Conservation (phyloP, 257 asterid genomes). For the Rauvolfia tetraphylla region DNA sequence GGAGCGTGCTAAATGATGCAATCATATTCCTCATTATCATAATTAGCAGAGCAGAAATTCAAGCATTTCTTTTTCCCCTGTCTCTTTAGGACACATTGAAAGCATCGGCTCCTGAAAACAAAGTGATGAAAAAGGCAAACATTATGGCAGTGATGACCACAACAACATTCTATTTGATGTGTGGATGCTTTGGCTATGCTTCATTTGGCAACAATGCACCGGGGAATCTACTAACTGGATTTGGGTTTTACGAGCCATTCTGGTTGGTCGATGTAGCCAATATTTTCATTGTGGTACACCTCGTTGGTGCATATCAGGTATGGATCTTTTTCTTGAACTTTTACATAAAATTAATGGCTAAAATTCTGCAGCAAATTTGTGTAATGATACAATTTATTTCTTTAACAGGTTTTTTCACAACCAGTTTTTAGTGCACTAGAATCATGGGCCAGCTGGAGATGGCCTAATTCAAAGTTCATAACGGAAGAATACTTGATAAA, state of each 20-base stretch:
- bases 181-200: conserved; percentile 67
- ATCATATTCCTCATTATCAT: background rate
- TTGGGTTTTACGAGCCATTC: conserved; percentile 63
- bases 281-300: conserved; percentile 51
- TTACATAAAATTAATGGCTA: background rate
- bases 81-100: conserved; percentile 48
- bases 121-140: conserved; percentile 66
- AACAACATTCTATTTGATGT: conserved; percentile 62
- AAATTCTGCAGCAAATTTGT: background rate
- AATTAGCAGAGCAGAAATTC: background rate
- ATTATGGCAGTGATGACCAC: conserved; percentile 40
- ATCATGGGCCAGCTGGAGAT: conserved; percentile 26
- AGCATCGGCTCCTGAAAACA: conserved; percentile 50
- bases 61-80: background rate
- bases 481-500: conserved; percentile 26
- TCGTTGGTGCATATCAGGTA: conserved; percentile 71
- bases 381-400: background rate
- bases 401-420: conserved; percentile 42
- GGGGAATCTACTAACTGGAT: conserved; percentile 59
- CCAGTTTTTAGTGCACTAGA: conserved; percentile 40
- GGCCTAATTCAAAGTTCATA: conserved; percentile 42
- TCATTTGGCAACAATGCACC: conserved; percentile 64
- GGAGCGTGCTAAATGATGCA: background rate
- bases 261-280: conserved; percentile 68
- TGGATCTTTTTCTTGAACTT: background rate